Base-by-base conservation (phyloP, 2,329 filamentous ascomycete genomes). In the Xenosphaeropsis pyriputrescens region DNA sequence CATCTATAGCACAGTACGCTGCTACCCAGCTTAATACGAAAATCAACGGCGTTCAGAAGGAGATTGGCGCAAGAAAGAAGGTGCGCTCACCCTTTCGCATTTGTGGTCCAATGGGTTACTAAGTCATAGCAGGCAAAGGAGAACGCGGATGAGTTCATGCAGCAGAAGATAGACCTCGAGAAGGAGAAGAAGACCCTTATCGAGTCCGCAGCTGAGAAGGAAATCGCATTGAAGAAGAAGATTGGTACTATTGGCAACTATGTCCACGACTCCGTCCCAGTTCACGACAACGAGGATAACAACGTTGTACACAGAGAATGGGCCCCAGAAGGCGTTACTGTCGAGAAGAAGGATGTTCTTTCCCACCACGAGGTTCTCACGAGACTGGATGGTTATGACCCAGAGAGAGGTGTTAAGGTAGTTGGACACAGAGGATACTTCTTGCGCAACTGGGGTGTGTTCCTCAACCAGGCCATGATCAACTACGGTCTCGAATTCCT, bases 391-490 rank as follows among this genome's bases (percentile, higher is more conserved):
- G 88, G 89, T 38, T 95, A 93, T 56, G 91, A 96, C 56, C 82
- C 85, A 1, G 85, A 94, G 54, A 79, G 91, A 46, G 86, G 86
- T 47, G 83, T 86, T 46, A 96, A 96, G 68, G 74, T 96, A 45
- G 88, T 93, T 33, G 89, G 91, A 37, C 89, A 96, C 61, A 73
- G 89, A 50, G 89, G 89, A 30, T 96, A 96, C 64, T 95, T 89
- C 62, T 63, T 96, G 52, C 85, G 78, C 41, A 79, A 80, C 43
- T 93, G 88, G 67, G 91, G 89, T 43, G 76, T 95, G 30, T 88
- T 89, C 58, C 67, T 94, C 46, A 94, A 94, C 62, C 79, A 91
- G 56, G 91, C 91, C 1, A 70, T 98, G 37, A 79, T 95, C 60
- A 94, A 94, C 63, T 98, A 96, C 56, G 89, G 88, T 38, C 68